A percentile compares a stretch with the other conserved stretches of the same genome.
phyloP scores from a whole-genome alignment of 176 grass and related monocot species.

The Puya raimondii region DNA sequence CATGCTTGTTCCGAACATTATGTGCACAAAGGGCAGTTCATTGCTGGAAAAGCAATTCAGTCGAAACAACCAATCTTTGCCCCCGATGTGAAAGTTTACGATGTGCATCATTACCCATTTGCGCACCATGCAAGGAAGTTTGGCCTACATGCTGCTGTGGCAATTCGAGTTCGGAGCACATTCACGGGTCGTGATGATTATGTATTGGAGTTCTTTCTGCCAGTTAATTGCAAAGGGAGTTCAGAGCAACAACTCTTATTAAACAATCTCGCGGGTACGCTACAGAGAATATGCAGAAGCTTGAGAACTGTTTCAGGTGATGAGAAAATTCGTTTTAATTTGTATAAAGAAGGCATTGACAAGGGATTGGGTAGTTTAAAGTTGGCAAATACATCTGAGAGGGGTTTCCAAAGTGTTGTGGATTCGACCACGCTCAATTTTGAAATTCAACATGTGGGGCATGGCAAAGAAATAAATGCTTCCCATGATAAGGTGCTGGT shows the following conservation, averaged over 20 bases:
- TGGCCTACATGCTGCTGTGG: conserved; percentile 44
- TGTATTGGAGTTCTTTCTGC: conserved; percentile 61
- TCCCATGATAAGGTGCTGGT: background rate
- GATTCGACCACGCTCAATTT: background rate
- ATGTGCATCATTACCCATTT: conserved; percentile 39
- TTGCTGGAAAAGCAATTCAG: conserved; percentile 50
- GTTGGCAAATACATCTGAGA: conserved; percentile 21
- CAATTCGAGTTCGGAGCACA: conserved; percentile 45
- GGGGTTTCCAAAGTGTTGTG: conserved; percentile 13
- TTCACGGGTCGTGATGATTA: conserved; percentile 50
- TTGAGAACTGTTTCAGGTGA: conserved; percentile 49
- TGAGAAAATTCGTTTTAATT: conserved; percentile 25
- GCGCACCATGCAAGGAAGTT: conserved; percentile 57
- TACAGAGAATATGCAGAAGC: conserved; percentile 41
- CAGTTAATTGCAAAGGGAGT: conserved; percentile 32
- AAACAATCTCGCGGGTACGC: conserved; percentile 33
- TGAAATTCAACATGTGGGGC: background rate
- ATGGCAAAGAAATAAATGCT: background rate
- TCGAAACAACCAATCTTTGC: conserved; percentile 54
- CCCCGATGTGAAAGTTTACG: conserved; percentile 38
- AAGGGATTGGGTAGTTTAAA: conserved; percentile 12
- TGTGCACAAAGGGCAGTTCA: conserved; percentile 43
- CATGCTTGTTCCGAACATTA: conserved; percentile 28
- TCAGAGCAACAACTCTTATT: conserved; percentile 44
- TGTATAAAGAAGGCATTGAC: conserved; percentile 6